Percentiles rank a stretch among this genome's conserved stretches.
Evolutionary conservation across 768 basidiomycete genomes (phyloP).

Genomic region (Tricholoma matsutake): DNA sequence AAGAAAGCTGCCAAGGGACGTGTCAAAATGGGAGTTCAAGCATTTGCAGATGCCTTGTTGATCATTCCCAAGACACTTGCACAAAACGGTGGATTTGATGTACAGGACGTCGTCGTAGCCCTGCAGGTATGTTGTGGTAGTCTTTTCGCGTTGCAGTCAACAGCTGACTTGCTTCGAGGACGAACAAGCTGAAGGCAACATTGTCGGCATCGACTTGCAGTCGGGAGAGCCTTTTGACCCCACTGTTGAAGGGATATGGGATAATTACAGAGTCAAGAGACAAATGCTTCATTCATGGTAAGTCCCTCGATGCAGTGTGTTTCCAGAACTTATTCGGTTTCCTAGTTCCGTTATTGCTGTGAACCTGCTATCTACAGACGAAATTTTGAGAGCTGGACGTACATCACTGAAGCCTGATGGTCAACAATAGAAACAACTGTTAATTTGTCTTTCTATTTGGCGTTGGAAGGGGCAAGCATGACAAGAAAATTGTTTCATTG

Average conservation of each 20-base stretch:
- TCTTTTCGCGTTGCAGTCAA: neutral
- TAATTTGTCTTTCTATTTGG: neutral
- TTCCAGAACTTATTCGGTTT: slow-evolving; percentile 17
- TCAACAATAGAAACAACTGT: slow-evolving; percentile 32
- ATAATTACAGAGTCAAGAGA: slow-evolving; percentile 97
- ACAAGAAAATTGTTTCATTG: slow-evolving; percentile 2
- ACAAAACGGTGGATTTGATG: slow-evolving; percentile 94
- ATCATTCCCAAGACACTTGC: slow-evolving; percentile 97
- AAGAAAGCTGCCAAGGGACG: slow-evolving; percentile 91
- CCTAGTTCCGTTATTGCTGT: slow-evolving; percentile 88
- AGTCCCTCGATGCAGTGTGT: slow-evolving; percentile 21
- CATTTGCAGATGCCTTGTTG: slow-evolving; percentile 91
- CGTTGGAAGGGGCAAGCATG: neutral
- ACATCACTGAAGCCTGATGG: slow-evolving; percentile 86
- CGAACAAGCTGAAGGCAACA: slow-evolving; percentile 90
- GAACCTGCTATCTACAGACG: slow-evolving; percentile 93
- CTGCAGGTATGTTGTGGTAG: slow-evolving; percentile 58
- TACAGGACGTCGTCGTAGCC: slow-evolving; percentile 90
- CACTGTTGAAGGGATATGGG: slow-evolving; percentile 95
- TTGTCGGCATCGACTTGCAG: slow-evolving; percentile 87
- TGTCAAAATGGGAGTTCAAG: slow-evolving; percentile 95
- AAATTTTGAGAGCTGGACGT: slow-evolving; percentile 87
- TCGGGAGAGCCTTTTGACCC: slow-evolving; percentile 97
- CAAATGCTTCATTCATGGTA: slow-evolving; percentile 98
- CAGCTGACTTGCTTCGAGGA: slow-evolving; percentile 47